Evolutionary conservation across 495 filamentous ascomycete species (phyloP).

Genomic region (Copromyces sp.): DNA sequence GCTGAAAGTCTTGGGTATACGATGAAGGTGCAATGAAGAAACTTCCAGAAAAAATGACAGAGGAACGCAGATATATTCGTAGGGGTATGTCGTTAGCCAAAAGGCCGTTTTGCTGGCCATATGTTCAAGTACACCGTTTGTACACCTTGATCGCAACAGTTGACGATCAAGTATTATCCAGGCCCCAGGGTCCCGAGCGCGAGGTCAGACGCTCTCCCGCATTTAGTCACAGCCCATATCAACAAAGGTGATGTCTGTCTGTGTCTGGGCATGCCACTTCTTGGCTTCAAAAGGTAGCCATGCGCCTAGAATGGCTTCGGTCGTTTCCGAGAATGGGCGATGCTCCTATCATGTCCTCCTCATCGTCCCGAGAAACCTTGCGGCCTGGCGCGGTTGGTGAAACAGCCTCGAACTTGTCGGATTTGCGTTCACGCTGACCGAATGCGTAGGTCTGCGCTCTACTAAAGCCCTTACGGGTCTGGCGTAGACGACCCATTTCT

Average conservation of each 20-base stretch:
- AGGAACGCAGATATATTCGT: neutral
- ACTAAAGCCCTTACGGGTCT: conserved; percentile 68
- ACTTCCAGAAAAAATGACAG: neutral
- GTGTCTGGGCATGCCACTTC: neutral
- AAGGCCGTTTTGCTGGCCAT: neutral
- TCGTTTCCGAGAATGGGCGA: conserved; percentile 41
- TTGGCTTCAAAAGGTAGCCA: conserved; percentile 55
- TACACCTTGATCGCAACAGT: neutral
- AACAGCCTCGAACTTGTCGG: conserved; percentile 24
- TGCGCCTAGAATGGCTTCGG: conserved; percentile 52
- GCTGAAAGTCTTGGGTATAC: neutral
- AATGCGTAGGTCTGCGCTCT: conserved; percentile 94
- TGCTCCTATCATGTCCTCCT: conserved; percentile 41
- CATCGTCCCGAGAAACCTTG: conserved; percentile 26
- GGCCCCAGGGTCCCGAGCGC: neutral
- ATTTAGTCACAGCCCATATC: neutral
- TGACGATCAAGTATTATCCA: neutral
- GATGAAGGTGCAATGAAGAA: neutral
- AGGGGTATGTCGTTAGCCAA: neutral
- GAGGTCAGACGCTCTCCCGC: neutral
- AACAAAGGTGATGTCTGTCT: neutral
- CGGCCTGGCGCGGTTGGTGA: conserved; percentile 64
- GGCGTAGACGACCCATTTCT: conserved; percentile 75
- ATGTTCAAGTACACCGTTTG: neutral
- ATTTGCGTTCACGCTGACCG: conserved; percentile 46